Evolutionary conservation across 768 basidiomycete species (phyloP).

Genomic region (Strobilomyces confusus): DNA sequence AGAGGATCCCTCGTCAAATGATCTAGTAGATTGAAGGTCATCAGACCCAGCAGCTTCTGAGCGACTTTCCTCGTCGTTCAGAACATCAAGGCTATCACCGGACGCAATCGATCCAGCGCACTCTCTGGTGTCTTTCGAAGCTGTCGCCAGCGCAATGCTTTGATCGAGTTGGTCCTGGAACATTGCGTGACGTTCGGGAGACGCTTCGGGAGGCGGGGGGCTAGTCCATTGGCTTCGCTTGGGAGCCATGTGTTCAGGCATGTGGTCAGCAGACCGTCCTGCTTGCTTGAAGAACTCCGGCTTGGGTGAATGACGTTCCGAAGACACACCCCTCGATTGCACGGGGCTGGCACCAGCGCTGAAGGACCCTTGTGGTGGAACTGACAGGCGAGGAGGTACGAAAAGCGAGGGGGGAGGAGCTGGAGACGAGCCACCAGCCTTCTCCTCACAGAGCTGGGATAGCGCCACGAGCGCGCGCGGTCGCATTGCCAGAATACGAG

Average conservation of each 20-base stretch:
- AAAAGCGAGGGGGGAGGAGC: constrained; percentile 41
- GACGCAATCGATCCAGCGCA: constrained; percentile 48
- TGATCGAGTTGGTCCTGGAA: constrained; percentile 68
- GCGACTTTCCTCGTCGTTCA: constrained; percentile 62
- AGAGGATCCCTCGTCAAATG: constrained; percentile 52
- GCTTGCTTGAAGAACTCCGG: constrained; percentile 44
- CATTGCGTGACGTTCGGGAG: constrained; percentile 57
- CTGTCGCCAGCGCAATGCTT: constrained; percentile 65
- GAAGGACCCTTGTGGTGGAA: constrained; percentile 68
- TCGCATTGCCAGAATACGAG: constrained; percentile 73
- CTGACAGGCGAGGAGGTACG: constrained; percentile 41
- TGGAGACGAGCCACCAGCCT: constrained; percentile 46
- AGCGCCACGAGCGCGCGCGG: constrained; percentile 80
- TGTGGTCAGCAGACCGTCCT: constrained; percentile 30
- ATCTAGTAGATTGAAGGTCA: constrained; percentile 65
- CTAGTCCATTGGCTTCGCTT: constrained; percentile 81
- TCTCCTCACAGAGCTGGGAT: constrained; percentile 89
- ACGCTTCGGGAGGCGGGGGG: constrained; percentile 75
- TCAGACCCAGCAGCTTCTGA: constrained; percentile 63
- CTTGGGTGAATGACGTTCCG: constrained; percentile 52
- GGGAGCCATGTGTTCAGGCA: constrained; percentile 76
- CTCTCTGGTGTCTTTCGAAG: constrained; percentile 58
- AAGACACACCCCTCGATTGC: constrained; percentile 41
- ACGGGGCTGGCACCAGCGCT: constrained; percentile 60
- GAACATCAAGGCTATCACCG: constrained; percentile 53